Evolutionary conservation across 345 rosid species (phyloP).

Genomic region (Euphorbia lathyris): DNA sequence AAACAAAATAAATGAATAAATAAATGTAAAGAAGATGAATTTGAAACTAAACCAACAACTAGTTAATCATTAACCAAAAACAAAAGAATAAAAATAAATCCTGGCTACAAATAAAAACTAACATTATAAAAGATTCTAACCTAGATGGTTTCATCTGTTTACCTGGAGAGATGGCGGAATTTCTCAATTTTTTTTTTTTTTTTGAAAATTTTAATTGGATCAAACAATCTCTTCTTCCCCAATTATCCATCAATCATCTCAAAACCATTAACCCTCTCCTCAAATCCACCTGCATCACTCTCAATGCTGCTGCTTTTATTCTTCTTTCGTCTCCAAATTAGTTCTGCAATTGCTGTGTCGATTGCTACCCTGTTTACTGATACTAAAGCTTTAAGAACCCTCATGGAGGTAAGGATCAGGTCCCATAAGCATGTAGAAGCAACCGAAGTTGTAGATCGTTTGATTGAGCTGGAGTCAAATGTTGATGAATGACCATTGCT

Average conservation of each 20-base stretch:
- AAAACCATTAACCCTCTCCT: conserved; percentile 34
- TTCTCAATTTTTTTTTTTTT: no score
- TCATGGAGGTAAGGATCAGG: conserved; percentile 74
- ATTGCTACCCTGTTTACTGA: conserved; percentile 47
- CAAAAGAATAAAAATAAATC: no score
- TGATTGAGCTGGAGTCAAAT: conserved; percentile 68
- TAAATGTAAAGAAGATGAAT: no score
- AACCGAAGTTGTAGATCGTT: conserved; percentile 47
- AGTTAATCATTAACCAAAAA: no score
- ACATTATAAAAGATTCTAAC: no score
- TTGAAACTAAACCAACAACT: no score
- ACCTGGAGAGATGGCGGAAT: no score
- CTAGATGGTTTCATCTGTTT: no score
- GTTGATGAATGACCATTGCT: conserved; percentile 74
- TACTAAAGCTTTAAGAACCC: conserved; percentile 44
- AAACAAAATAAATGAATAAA: no score
- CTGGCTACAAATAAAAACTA: no score
- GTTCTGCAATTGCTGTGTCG: conserved; percentile 58
- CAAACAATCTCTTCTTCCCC: conserved; percentile 27
- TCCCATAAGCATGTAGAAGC: conserved; percentile 54
- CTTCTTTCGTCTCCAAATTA: conserved; percentile 45
- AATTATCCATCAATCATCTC: neutral
- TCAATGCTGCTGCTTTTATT: conserved; percentile 54
- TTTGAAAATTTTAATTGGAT: no score
- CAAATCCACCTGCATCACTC: conserved; percentile 52